Percentiles rank a stretch among this genome's conserved stretches.
These are phyloP conservation scores for Fistulinella prunicolor DNA, from an alignment of 768 basidiomycete species.

Conservation along the genomic window DNA sequence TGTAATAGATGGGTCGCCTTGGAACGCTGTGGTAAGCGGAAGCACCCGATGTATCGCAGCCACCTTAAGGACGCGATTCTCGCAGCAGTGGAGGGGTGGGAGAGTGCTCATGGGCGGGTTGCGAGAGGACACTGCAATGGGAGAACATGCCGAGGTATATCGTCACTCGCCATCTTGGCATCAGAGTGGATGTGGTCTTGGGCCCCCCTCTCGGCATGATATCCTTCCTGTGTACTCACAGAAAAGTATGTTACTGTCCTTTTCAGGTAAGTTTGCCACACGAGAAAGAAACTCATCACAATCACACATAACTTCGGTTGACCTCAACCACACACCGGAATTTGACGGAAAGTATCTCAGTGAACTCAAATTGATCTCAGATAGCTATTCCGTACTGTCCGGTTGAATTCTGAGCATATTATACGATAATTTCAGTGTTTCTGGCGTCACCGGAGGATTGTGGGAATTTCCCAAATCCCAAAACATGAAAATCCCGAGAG, in stretches of 20 bases:
- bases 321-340: too few species aligned
- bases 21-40: conserved; percentile 5
- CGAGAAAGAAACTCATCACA: too few species aligned
- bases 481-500: too few species aligned
- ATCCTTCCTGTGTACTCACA: conserved; percentile 16
- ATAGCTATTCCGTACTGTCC: too few species aligned
- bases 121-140: conserved; percentile 2
- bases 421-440: too few species aligned
- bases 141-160: conserved; percentile 24
- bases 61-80: conserved; percentile 20
- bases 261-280: too few species aligned
- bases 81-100: neutral
- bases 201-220: conserved; percentile 19
- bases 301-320: too few species aligned
- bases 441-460: too few species aligned
- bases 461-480: too few species aligned
- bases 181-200: conserved; percentile 10
- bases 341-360: too few species aligned
- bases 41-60: conserved; percentile 6
- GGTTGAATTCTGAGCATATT: too few species aligned
- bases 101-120: conserved; percentile 12
- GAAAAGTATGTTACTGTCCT: conserved; percentile 13
- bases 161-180: conserved; percentile 10
- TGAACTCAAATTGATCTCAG: too few species aligned
- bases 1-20: neutral